Evolutionary conservation across 2,329 filamentous ascomycete genomes (phyloP), one percentile per base, ranked within the genome.

Genomic region (Rasamsonia emersonii): DNA sequence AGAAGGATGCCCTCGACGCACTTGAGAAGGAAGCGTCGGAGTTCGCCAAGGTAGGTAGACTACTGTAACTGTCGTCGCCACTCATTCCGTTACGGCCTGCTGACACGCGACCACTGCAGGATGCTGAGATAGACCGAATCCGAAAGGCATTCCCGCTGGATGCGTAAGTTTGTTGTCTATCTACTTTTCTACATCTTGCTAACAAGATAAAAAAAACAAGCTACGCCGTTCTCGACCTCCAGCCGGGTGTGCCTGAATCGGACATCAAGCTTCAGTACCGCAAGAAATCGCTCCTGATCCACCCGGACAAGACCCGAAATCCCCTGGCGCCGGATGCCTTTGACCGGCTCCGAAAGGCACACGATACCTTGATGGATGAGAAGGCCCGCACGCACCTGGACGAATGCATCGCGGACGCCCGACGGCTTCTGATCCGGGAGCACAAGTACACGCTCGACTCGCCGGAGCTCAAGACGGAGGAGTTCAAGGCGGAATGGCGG

Each of bases 251-350:
- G 13, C 78, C 91, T 35, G 89, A 96, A 49, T 88, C 85, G 38
- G 91, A 96, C 64, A 96, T 98, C 70, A 96, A 95, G 64, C 69
- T 80, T 47, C 75, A 76, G 45, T 98, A 96, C 66, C 88, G 91
- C 68, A 88, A 86, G 51, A 96, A 95, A 62, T 98, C 91, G n/a
- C 79, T 98, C 36, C 78, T 98, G 29, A 96, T 98, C 67, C 91
- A 98, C 67, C 91, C 91, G 5, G 91, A 98, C 68, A 98, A 98
- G 62, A 95, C 91, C 35, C 79, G 79, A 52, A 96, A 98, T 54
- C 81, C 86, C 0, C 75, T 71, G 29, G 91, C 91, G 0, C 89
- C 91, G 3, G 91, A 96, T 50, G 91, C 91, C 44, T 98, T 98
- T 55, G 91, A 98, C 62, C 79, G 89, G 7, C 73, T 98, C 17